These are phyloP conservation scores for Trichoderma cornu-damae DNA, from an alignment of 2,329 filamentous ascomycete genomes.

Conservation along the genomic window DNA sequence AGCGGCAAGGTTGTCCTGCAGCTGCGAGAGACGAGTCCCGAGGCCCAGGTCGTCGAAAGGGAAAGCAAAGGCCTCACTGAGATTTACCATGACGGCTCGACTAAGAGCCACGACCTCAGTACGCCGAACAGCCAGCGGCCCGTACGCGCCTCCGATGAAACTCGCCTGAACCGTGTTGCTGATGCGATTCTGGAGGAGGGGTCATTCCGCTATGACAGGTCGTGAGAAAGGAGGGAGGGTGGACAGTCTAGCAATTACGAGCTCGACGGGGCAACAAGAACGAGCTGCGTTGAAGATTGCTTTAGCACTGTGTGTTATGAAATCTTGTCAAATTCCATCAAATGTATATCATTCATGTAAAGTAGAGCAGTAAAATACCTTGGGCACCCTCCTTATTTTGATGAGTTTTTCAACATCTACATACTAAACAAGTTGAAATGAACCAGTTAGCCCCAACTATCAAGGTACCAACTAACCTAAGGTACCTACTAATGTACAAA, in stretches of 20 bases:
- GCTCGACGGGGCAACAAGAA: slow-evolving; percentile 24
- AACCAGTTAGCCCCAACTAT: too few species aligned
- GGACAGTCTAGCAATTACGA: slow-evolving; percentile 38
- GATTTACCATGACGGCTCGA: slow-evolving; percentile 29
- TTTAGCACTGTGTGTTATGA: slow-evolving; percentile 1
- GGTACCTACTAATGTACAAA: too few species aligned
- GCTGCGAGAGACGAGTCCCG: slow-evolving; percentile 36
- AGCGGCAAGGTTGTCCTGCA: slow-evolving; percentile 45
- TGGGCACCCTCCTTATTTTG: not conserved
- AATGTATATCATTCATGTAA: slow-evolving; percentile 21
- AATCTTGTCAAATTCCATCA: not conserved
- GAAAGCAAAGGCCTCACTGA: slow-evolving; percentile 39
- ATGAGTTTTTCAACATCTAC: not conserved
- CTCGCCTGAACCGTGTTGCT: slow-evolving; percentile 26
- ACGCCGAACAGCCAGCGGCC: slow-evolving; percentile 6
- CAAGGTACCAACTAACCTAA: too few species aligned
- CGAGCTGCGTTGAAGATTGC: slow-evolving; percentile 20
- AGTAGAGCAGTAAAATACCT: slow-evolving; percentile 13
- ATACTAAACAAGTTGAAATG: too few species aligned
- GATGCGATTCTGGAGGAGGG: slow-evolving; percentile 28
- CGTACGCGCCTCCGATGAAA: slow-evolving; percentile 19
- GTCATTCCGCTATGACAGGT: slow-evolving; percentile 2
- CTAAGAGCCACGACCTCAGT: slow-evolving; percentile 21
- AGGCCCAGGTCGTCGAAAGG: slow-evolving; percentile 42
- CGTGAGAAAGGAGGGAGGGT: slow-evolving; percentile 60